Conservation (phyloP, 257 asterid genomes). For the Nicotiana knightiana region DNA sequence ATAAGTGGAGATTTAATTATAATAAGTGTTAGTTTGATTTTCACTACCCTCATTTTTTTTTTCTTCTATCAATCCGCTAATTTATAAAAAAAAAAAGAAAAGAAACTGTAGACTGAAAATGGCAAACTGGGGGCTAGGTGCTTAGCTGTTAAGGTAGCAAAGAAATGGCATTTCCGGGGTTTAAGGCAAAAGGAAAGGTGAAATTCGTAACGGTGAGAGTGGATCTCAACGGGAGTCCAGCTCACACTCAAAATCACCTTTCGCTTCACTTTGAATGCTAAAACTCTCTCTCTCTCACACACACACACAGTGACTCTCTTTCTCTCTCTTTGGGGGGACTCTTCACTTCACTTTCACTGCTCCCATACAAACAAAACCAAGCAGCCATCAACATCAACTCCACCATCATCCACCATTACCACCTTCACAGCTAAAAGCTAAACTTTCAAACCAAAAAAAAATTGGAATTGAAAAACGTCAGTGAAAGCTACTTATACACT, state of each 20-base stretch:
- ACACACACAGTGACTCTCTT: neutral
- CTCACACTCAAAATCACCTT: neutral
- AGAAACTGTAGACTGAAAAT: no score
- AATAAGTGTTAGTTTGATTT: no score
- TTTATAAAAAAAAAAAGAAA: no score
- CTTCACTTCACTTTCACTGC: neutral
- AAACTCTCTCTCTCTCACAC: neutral
- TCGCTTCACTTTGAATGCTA: neutral
- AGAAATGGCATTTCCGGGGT: slow-evolving; percentile 15
- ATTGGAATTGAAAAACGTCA: neutral
- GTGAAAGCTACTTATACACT: neutral
- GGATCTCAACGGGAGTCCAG: slow-evolving; percentile 24
- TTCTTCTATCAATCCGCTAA: no score
- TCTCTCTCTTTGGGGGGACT: neutral
- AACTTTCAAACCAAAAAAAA: neutral
- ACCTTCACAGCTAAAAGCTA: neutral
- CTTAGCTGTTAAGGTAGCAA: neutral
- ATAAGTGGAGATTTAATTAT: no score
- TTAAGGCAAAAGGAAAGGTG: neutral
- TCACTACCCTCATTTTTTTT: no score
- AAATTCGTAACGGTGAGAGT: slow-evolving; percentile 7
- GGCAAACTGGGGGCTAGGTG: no score
- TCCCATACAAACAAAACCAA: neutral
- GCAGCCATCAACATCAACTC: neutral
- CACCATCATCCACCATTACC: neutral